Percentiles rank a stretch among this genome's conserved stretches.
Evolutionary conservation across 768 basidiomycete genomes (phyloP).

Genomic region (Phylloporus sp.): DNA sequence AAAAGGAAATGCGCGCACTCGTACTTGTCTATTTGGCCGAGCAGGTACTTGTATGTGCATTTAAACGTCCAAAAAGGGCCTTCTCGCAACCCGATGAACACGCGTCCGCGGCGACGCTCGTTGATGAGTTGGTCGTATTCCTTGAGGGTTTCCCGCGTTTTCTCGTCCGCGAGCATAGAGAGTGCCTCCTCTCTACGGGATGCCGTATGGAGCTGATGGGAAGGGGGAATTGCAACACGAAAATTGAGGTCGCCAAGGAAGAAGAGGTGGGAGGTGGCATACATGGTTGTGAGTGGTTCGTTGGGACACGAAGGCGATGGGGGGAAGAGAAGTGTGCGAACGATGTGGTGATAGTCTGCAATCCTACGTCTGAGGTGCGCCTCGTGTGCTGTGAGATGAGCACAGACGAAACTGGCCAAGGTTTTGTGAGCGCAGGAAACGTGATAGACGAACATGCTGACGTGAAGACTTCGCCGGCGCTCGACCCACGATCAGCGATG

Average conservation of each 20-base stretch:
- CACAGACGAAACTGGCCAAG: conserved; percentile 73
- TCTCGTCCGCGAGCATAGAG: conserved; percentile 44
- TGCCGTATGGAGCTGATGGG: conserved; percentile 41
- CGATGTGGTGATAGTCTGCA: conserved; percentile 77
- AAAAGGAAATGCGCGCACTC: conserved; percentile 40
- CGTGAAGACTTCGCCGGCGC: conserved; percentile 77
- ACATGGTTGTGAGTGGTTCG: conserved; percentile 53
- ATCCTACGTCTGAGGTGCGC: conserved; percentile 60
- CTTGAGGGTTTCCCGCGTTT: conserved; percentile 53
- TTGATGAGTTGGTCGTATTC: conserved; percentile 68
- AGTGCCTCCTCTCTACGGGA: conserved; percentile 34
- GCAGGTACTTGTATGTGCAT: conserved; percentile 82
- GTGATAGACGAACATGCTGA: conserved; percentile 37
- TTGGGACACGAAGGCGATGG: conserved; percentile 40
- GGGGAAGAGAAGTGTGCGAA: conserved; percentile 72
- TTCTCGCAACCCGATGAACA: conserved; percentile 72
- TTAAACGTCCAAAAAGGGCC: conserved; percentile 89
- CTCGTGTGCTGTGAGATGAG: conserved; percentile 85
- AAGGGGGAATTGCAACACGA: conserved; percentile 61
- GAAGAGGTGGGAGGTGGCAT: conserved; percentile 86
- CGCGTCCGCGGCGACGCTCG: conserved; percentile 58
- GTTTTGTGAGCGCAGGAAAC: conserved; percentile 1
- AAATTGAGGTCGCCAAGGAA: conserved; percentile 94
- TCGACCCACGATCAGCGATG: conserved; percentile 49
- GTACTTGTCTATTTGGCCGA: conserved; percentile 81